phyloP scores from a whole-genome alignment of 257 asterid species.

The Mentha longifolia region DNA sequence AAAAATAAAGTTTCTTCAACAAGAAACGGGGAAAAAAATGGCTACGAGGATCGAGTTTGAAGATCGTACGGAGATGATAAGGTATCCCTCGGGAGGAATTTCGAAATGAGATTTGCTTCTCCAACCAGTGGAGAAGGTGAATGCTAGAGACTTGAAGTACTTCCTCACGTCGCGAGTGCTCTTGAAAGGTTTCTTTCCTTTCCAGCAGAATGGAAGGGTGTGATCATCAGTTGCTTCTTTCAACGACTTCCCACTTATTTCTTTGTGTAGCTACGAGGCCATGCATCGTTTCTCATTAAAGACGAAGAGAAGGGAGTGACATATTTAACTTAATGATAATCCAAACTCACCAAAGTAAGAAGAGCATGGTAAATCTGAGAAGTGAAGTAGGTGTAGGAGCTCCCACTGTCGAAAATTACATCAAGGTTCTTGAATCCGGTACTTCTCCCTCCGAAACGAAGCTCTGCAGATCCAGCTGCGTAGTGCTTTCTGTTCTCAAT shows the following conservation, averaged over 20 bases:
- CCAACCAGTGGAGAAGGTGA: slow-evolving; percentile 76
- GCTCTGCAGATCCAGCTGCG: slow-evolving; percentile 79
- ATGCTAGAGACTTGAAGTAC: slow-evolving; percentile 80
- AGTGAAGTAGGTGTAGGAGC: slow-evolving; percentile 82
- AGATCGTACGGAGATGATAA: slow-evolving; percentile 79
- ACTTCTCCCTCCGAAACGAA: slow-evolving; percentile 71
- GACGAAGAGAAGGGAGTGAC: neutral
- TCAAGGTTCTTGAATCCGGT: slow-evolving; percentile 75
- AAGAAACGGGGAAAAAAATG: neutral
- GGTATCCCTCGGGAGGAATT: slow-evolving; percentile 83
- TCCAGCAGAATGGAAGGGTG: slow-evolving; percentile 93
- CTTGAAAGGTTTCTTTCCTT: slow-evolving; percentile 79
- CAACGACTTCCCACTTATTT: slow-evolving; percentile 60
- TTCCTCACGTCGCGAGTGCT: slow-evolving; percentile 66
- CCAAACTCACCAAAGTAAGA: slow-evolving; percentile 65
- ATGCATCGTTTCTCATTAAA: neutral
- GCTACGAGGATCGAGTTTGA: neutral
- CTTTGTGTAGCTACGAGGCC: slow-evolving; percentile 62
- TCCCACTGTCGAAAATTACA: slow-evolving; percentile 94
- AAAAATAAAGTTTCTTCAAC: slow-evolving; percentile 9
- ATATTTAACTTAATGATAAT: too few species aligned
- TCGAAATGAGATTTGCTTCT: slow-evolving; percentile 71
- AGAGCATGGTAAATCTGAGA: slow-evolving; percentile 71
- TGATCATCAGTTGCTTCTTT: slow-evolving; percentile 71
- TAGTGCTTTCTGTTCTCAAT: slow-evolving; percentile 72